Evolutionary conservation across 192 early-diverging fungal species (phyloP).

Genomic region (Paraglomus occultum): DNA sequence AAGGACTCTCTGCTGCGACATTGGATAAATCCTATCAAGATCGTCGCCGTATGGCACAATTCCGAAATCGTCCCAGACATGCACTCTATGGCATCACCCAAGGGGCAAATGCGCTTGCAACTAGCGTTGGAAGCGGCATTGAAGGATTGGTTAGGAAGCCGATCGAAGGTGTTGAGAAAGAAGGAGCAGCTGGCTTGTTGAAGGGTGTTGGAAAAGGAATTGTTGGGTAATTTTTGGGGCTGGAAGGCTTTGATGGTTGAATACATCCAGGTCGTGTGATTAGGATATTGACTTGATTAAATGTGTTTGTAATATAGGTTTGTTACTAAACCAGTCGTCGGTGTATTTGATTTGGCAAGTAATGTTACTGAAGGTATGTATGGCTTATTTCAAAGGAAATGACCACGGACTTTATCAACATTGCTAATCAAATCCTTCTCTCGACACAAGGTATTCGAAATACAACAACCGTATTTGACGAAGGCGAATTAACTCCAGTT

Average conservation of each 20-base stretch:
- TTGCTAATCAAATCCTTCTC: neutral
- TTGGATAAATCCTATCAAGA: conserved; percentile 91
- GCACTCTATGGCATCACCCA: conserved; percentile 83
- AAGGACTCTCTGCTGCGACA: conserved; percentile 92
- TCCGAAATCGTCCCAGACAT: conserved; percentile 87
- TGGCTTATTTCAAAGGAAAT: neutral
- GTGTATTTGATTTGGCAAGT: conserved; percentile 91
- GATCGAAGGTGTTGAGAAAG: conserved; percentile 82
- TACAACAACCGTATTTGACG: conserved; percentile 86
- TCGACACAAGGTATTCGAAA: conserved; percentile 72
- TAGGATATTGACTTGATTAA: neutral
- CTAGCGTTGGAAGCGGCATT: conserved; percentile 82
- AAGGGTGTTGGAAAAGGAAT: conserved; percentile 93
- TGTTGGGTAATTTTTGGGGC: conserved; percentile 66
- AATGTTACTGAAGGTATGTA: conserved; percentile 83
- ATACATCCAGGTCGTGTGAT: neutral
- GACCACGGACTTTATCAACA: conserved; percentile 17
- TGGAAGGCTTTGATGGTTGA: too few relatives aligned
- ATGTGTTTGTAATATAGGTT: conserved; percentile 42
- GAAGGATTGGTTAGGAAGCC: conserved; percentile 80
- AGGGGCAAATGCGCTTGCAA: conserved; percentile 82
- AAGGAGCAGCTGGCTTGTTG: conserved; percentile 92
- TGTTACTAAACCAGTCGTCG: conserved; percentile 94
- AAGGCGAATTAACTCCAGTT: conserved; percentile 79
- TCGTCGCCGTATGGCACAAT: conserved; percentile 71